Percentiles rank a stretch among this genome's conserved stretches.
These are phyloP conservation scores for Suillus paluster DNA, from an alignment of 768 basidiomycete genomes.

Conservation along the genomic window DNA sequence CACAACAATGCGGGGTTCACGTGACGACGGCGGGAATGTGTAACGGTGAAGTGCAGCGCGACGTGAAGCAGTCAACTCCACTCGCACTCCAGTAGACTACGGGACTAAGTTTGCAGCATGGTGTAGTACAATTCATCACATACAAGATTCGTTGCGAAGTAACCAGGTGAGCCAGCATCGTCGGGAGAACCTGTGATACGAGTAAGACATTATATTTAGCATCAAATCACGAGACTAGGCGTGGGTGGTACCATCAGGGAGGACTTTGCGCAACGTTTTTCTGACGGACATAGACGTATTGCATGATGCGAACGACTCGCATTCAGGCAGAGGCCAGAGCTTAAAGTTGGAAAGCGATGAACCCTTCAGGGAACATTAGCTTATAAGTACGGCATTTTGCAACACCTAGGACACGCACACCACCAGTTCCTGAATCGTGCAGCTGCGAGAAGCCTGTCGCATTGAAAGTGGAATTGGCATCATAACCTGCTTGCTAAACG, in stretches of 20 bases:
- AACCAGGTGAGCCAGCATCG: constrained; percentile 67
- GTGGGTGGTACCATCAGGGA: constrained; percentile 47
- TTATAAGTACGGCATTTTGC: neutral
- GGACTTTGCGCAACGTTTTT: constrained; percentile 51
- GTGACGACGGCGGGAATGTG: constrained; percentile 54
- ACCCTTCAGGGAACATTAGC: constrained; percentile 7
- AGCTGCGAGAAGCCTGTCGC: constrained; percentile 65
- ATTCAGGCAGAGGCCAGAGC: constrained; percentile 56
- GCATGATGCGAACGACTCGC: constrained; percentile 57
- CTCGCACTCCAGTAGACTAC: constrained; percentile 59
- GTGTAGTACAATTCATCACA: constrained; percentile 12
- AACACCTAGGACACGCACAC: constrained; percentile 40
- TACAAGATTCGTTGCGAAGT: constrained; percentile 66
- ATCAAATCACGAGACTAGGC: neutral
- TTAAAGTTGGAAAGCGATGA: constrained; percentile 67
- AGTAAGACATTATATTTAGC: neutral
- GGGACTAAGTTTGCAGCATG: neutral
- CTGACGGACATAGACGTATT: constrained; percentile 49
- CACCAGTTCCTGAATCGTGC: constrained; percentile 59
- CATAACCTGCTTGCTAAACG: constrained; percentile 44
- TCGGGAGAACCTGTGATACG: constrained; percentile 53
- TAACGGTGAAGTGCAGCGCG: constrained; percentile 64
- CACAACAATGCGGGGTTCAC: constrained; percentile 55
- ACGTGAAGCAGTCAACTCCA: constrained; percentile 63
- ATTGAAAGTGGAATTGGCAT: constrained; percentile 36